Conservation (phyloP, 257 asterid species). For the Gentiana dahurica region DNA sequence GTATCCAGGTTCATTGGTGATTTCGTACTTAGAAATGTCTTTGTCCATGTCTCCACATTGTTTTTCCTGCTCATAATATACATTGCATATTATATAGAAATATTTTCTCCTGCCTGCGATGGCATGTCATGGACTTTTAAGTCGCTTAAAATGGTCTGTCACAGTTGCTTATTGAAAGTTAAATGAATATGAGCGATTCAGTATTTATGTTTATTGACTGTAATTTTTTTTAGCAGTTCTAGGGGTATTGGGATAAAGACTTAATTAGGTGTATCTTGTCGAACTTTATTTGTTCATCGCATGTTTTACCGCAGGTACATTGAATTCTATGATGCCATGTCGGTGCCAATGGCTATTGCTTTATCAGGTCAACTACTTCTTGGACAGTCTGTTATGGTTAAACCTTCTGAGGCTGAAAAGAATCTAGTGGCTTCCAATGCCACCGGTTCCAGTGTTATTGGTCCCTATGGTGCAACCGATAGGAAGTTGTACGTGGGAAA, state of each 20-base stretch:
- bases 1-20: too few species aligned
- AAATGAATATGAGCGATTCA: too few species aligned
- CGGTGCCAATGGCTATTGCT: conserved; percentile 99
- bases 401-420: conserved; percentile 99
- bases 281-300: background rate
- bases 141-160: too few species aligned
- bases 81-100: too few species aligned
- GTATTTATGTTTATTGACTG: background rate
- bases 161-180: too few species aligned
- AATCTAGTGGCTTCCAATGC: conserved; percentile 92
- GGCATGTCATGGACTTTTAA: too few species aligned
- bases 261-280: too few species aligned
- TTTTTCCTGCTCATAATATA: background rate
- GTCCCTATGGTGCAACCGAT: conserved; percentile 89
- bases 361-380: conserved; percentile 80
- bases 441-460: conserved; percentile 56
- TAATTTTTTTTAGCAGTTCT: background rate
- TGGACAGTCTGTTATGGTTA: conserved; percentile 98
- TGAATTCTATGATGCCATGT: conserved; percentile 93
- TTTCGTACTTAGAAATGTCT: background rate
- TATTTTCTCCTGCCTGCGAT: too few species aligned
- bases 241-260: too few species aligned
- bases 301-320: conserved; percentile 51
- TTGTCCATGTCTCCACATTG: background rate
- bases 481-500: conserved; percentile 92